These are phyloP conservation scores for Nakazawaea ambrosiae DNA, from an alignment of 805 yeast genomes.

Conservation along the genomic window DNA sequence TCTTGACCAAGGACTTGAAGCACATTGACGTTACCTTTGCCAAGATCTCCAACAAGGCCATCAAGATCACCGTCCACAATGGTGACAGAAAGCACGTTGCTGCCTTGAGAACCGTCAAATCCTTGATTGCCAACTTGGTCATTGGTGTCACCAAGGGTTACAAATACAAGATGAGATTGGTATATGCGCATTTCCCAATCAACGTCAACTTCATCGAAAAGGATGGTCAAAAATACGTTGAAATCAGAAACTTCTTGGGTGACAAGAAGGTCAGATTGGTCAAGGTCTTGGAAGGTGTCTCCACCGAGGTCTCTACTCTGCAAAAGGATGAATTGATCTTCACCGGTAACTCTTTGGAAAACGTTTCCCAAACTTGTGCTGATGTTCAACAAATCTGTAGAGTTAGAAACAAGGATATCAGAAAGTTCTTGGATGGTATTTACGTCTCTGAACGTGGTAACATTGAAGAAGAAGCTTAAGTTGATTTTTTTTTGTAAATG, in stretches of 20 bases:
- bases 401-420: conserved; percentile 96
- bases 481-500: no score
- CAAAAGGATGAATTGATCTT: conserved; percentile 85
- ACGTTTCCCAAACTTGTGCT: conserved; percentile 90
- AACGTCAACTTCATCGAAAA: conserved; percentile 77
- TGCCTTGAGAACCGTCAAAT: conserved; percentile 89
- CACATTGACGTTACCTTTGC: conserved; percentile 84
- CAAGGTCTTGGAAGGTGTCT: conserved; percentile 77
- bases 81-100: conserved; percentile 98
- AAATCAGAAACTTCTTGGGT: conserved; percentile 95
- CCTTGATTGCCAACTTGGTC: conserved; percentile 79
- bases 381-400: conserved; percentile 90
- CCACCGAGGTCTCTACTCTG: conserved; percentile 61
- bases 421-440: conserved; percentile 96
- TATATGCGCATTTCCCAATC: conserved; percentile 97
- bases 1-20: conserved; percentile 71
- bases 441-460: conserved; percentile 87
- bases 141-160: conserved; percentile 94
- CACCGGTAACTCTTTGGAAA: conserved; percentile 84
- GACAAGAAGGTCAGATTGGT: conserved; percentile 86
- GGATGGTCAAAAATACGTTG: conserved; percentile 64
- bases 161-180: conserved; percentile 96
- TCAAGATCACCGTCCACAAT: conserved; percentile 81
- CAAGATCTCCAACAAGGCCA: conserved; percentile 56
- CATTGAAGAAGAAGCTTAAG: conserved; percentile 49